Percentiles rank a stretch among this genome's conserved stretches.
These are phyloP conservation scores for Plasmodium berghei DNA, from an alignment of 169 alveolate genomes.

Conservation along the genomic window DNA sequence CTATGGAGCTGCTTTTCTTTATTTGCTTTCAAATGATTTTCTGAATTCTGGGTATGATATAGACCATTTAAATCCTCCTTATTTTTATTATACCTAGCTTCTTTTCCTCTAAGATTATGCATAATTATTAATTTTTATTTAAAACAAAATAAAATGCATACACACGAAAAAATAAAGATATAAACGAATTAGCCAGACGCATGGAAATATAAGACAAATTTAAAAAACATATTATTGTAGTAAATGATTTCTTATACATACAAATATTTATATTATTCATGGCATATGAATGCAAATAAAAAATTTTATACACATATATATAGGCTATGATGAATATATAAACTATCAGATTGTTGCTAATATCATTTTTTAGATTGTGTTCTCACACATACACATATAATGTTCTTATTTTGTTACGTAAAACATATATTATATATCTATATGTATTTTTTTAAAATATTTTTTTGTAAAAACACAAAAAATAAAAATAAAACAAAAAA, in stretches of 20 bases:
- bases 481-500: constrained; percentile 3
- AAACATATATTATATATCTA: constrained; percentile 2
- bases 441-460: constrained; percentile 10
- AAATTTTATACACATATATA: background rate
- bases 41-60: background rate
- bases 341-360: background rate
- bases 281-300: background rate
- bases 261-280: constrained; percentile 17
- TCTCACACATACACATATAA: background rate
- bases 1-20: constrained; percentile 2
- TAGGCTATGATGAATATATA: constrained; percentile 1
- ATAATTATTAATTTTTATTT: constrained; percentile 1
- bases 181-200: background rate
- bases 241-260: constrained; percentile 3
- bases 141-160: background rate
- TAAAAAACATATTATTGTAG: constrained; percentile 6
- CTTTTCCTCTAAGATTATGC: constrained; percentile 28
- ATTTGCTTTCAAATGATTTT: constrained; percentile 16
- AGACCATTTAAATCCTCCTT: constrained; percentile 9
- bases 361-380: constrained; percentile 19
- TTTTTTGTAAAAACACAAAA: constrained; percentile 9
- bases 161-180: constrained; percentile 1
- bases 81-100: constrained; percentile 2
- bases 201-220: constrained; percentile 4
- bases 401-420: background rate